phyloP scores from a whole-genome alignment of 306 rosid genomes.

The Alnus glutinosa region DNA sequence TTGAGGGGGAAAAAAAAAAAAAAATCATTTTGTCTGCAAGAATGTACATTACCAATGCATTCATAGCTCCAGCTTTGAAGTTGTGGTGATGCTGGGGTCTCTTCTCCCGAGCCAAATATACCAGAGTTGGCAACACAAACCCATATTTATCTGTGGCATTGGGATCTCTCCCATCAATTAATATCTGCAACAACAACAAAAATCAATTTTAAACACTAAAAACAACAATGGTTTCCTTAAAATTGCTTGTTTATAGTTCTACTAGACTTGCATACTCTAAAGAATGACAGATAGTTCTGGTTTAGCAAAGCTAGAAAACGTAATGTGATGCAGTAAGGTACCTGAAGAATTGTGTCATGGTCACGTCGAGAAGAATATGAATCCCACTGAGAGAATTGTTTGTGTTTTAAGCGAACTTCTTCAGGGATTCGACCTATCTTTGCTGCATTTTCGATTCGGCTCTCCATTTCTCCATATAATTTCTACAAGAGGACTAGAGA shows the following conservation, averaged over 20 bases:
- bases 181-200: conserved; percentile 37
- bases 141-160: conserved; percentile 58
- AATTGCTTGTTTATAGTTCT: no score
- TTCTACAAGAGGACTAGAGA: conserved; percentile 32
- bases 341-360: conserved; percentile 72
- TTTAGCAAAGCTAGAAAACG: neutral
- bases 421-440: conserved; percentile 48
- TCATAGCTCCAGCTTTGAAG: conserved; percentile 94
- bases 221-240: neutral
- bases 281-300: neutral
- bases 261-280: neutral
- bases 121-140: conserved; percentile 57
- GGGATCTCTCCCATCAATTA: conserved; percentile 58
- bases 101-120: conserved; percentile 85
- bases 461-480: conserved; percentile 68
- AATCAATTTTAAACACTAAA: neutral
- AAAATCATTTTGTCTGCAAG: neutral
- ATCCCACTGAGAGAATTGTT: conserved; percentile 68
- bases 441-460: conserved; percentile 41
- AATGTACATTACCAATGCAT: conserved; percentile 60
- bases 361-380: conserved; percentile 60
- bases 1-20: no score
- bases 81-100: conserved; percentile 68
- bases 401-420: conserved; percentile 45
- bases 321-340: conserved; percentile 22